Evolutionary conservation across 2,329 filamentous ascomycete genomes (phyloP).

Genomic region (Alternaria incomplexa): DNA sequence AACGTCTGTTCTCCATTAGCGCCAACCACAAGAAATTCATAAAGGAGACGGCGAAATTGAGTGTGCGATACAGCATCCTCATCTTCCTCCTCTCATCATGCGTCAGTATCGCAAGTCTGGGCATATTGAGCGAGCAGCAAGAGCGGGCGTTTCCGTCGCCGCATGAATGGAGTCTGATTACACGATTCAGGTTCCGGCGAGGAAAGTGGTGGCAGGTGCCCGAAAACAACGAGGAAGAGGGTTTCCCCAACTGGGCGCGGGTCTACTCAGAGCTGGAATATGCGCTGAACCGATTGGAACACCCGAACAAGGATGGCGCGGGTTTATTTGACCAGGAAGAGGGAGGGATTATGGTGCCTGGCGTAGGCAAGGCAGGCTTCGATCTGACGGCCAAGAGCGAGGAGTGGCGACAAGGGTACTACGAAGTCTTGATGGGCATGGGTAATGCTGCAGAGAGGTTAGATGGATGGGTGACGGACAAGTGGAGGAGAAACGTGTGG

Average conservation of each 20-base stretch:
- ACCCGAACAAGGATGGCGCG: slow-evolving; percentile 70
- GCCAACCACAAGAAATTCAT: slow-evolving; percentile 73
- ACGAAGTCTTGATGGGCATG: slow-evolving; percentile 77
- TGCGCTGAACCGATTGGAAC: slow-evolving; percentile 71
- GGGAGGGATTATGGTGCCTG: slow-evolving; percentile 52
- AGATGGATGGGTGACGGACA: slow-evolving; percentile 79
- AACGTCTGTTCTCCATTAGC: slow-evolving; percentile 74
- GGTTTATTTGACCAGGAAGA: slow-evolving; percentile 65
- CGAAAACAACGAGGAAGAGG: slow-evolving; percentile 63
- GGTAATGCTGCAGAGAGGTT: slow-evolving; percentile 80
- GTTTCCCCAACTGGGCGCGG: slow-evolving; percentile 73
- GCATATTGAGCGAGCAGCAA: slow-evolving; percentile 73
- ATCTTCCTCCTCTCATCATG: slow-evolving; percentile 69
- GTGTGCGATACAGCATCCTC: slow-evolving; percentile 70
- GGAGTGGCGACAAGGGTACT: slow-evolving; percentile 86
- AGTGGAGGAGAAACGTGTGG: slow-evolving; percentile 66
- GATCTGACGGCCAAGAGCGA: slow-evolving; percentile 80
- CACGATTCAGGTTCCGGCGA: slow-evolving; percentile 70
- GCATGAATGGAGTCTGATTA: slow-evolving; percentile 77
- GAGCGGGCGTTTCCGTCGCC: slow-evolving; percentile 82
- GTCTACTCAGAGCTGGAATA: slow-evolving; percentile 66
- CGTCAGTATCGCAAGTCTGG: slow-evolving; percentile 66
- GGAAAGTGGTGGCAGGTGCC: slow-evolving; percentile 56
- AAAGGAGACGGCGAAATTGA: slow-evolving; percentile 72
- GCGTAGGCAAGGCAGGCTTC: slow-evolving; percentile 58